Percentiles rank a stretch among this genome's conserved stretches.
These are phyloP conservation scores for Monosporascus sp. DNA, from an alignment of 2,329 filamentous ascomycete genomes.

Conservation along the genomic window DNA sequence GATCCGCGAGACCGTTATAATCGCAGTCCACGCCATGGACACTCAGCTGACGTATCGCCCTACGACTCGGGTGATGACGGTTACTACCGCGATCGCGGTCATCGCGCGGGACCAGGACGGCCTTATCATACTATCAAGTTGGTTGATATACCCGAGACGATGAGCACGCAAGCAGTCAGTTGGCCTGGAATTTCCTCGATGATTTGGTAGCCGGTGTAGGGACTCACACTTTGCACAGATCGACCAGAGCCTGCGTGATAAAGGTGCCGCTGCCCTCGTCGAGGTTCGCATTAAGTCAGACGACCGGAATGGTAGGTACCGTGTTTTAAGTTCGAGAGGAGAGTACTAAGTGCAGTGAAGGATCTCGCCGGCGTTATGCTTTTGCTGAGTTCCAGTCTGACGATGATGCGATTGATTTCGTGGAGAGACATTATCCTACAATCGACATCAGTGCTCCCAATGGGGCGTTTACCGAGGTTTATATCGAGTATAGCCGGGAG, in stretches of 20 bases:
- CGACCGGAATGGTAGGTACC: conserved; percentile 20
- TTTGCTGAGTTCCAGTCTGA: conserved; percentile 37
- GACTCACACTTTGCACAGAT: conserved; percentile 14
- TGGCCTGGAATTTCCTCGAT: not conserved
- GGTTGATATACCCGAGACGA: conserved; percentile 26
- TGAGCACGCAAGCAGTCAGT: conserved; percentile 23
- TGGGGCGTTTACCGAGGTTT: conserved; percentile 26
- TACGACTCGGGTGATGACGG: conserved; percentile 20
- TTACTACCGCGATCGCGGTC: conserved; percentile 18
- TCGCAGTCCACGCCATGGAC: conserved; percentile 18
- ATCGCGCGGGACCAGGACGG: conserved; percentile 23
- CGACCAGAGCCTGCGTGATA: conserved; percentile 24
- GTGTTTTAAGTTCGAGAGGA: not conserved
- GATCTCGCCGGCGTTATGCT: conserved; percentile 27
- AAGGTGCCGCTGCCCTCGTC: conserved; percentile 23
- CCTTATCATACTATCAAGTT: conserved; percentile 29
- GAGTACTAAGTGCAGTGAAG: conserved; percentile 9
- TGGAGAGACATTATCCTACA: conserved; percentile 31
- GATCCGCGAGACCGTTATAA: conserved; percentile 13
- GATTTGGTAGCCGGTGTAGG: not conserved
- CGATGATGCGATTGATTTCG: conserved; percentile 33
- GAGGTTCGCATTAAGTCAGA: conserved; percentile 29
- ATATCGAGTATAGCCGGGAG: conserved; percentile 31
- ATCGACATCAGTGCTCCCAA: conserved; percentile 29
- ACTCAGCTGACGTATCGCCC: conserved; percentile 20